Conservation (phyloP, 1,284 basidiomycete genomes). For the Moesziomyces antarcticus region DNA sequence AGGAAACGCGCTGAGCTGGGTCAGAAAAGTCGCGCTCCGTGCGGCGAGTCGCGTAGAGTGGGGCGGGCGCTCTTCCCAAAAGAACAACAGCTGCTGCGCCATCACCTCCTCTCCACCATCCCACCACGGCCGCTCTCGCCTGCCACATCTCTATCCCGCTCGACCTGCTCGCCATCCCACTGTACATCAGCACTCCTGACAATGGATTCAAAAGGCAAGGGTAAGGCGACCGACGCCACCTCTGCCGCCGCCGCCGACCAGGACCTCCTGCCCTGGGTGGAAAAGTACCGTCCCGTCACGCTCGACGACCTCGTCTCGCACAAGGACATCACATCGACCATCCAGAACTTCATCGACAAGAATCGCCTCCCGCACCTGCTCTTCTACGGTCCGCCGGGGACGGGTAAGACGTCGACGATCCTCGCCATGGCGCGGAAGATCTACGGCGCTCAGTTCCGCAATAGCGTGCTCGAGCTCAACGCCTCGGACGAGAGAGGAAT, state of each 20-base stretch:
- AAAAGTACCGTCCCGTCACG: constrained; percentile 65
- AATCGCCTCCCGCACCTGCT: constrained; percentile 93
- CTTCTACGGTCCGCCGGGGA: constrained; percentile 96
- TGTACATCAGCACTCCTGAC: background rate
- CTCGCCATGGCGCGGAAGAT: constrained; percentile 94
- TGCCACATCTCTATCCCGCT: background rate
- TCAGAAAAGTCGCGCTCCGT: constrained; percentile 6
- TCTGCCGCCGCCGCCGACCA: constrained; percentile 12
- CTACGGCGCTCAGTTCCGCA: constrained; percentile 82
- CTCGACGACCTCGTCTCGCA: constrained; percentile 66
- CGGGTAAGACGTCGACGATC: constrained; percentile 97
- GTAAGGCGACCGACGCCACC: constrained; percentile 32
- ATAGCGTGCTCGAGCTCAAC: constrained; percentile 97
- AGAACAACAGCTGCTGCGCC: constrained; percentile 32
- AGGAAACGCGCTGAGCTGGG: background rate
- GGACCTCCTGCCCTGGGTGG: constrained; percentile 61
- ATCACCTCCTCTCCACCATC: constrained; percentile 1
- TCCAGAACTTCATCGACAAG: constrained; percentile 86
- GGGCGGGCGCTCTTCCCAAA: constrained; percentile 5
- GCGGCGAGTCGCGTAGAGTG: constrained; percentile 37
- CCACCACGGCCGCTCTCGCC: background rate
- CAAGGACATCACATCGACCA: constrained; percentile 64
- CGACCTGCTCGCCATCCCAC: too few relatives aligned
- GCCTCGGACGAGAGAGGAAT: constrained; percentile 98
- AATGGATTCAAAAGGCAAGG: constrained; percentile 44